These are phyloP conservation scores for Lantana camara DNA, from an alignment of 257 asterid species.

Conservation along the genomic window DNA sequence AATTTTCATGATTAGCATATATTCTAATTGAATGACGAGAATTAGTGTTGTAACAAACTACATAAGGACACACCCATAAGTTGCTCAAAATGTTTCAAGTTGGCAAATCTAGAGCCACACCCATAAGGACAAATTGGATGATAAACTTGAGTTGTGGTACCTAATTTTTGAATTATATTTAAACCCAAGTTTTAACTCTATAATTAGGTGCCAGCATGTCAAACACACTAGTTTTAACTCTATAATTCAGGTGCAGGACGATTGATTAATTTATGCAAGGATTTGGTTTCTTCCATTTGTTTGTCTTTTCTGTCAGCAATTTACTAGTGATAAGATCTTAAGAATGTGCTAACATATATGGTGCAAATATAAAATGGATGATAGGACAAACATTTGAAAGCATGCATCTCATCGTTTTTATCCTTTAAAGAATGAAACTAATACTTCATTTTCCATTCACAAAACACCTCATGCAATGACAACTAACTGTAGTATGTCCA, in stretches of 20 bases:
- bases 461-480: constrained; percentile 58
- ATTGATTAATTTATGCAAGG: constrained; percentile 32
- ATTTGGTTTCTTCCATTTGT: constrained; percentile 39
- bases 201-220: constrained; percentile 45
- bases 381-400: constrained; percentile 25
- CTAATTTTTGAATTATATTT: constrained; percentile 34
- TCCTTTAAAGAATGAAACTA: constrained; percentile 11
- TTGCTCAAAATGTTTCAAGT: constrained; percentile 26
- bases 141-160: constrained; percentile 47
- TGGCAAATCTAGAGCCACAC: constrained; percentile 37
- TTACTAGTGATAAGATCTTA: constrained; percentile 27
- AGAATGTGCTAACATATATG: constrained; percentile 23
- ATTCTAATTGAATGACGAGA: no score
- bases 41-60: no score
- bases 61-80: no score
- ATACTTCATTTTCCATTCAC: neutral
- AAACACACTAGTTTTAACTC: constrained; percentile 38
- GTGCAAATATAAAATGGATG: neutral
- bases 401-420: constrained; percentile 29
- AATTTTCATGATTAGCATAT: no score
- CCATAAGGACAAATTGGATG: constrained; percentile 35
- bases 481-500: constrained; percentile 37
- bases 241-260: no score
- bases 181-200: constrained; percentile 25
- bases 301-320: constrained; percentile 41